Percentiles rank a stretch among this genome's conserved stretches.
Conservation (phyloP, 2,329 filamentous ascomycete species). For the Xylariomycetidae sp. region DNA sequence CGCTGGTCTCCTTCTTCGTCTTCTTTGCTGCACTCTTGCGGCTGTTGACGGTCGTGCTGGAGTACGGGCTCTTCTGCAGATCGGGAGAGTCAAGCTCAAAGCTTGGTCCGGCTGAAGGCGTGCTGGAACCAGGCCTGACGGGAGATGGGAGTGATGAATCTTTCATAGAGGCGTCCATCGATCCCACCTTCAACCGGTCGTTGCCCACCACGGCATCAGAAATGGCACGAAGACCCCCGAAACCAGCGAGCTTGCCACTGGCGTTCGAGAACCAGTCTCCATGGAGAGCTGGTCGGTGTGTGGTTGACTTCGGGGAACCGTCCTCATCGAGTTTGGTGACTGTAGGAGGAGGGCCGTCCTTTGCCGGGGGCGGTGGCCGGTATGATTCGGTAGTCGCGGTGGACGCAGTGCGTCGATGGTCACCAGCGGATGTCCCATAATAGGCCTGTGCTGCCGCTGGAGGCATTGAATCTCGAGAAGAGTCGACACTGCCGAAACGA, state of each 20-base stretch:
- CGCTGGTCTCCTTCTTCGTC: slow-evolving; percentile 94
- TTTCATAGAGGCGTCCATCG: slow-evolving; percentile 45
- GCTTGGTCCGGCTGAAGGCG: slow-evolving; percentile 58
- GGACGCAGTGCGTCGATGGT: slow-evolving; percentile 56
- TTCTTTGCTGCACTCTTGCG: slow-evolving; percentile 50
- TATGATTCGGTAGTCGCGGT: slow-evolving; percentile 50
- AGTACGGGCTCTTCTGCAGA: slow-evolving; percentile 49
- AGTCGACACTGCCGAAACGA: slow-evolving; percentile 73
- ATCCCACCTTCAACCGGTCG: slow-evolving; percentile 46
- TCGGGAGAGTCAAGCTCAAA: slow-evolving; percentile 75
- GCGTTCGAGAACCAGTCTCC: slow-evolving; percentile 54
- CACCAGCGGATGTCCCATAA: slow-evolving; percentile 48
- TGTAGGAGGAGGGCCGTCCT: slow-evolving; percentile 48
- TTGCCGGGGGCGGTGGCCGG: slow-evolving; percentile 44
- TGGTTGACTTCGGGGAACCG: slow-evolving; percentile 37
- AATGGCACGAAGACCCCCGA: slow-evolving; percentile 69
- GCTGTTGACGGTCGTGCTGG: slow-evolving; percentile 40
- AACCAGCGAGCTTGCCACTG: slow-evolving; percentile 43
- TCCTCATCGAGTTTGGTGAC: slow-evolving; percentile 56
- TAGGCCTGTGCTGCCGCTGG: slow-evolving; percentile 67
- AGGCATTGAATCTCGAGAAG: slow-evolving; percentile 54
- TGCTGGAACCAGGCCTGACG: slow-evolving; percentile 70
- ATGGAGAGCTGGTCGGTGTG: slow-evolving; percentile 38
- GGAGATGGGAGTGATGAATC: slow-evolving; percentile 57
- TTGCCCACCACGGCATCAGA: slow-evolving; percentile 64